Evolutionary conservation across 306 rosid species (phyloP).

Genomic region (Quercus wislizeni): DNA sequence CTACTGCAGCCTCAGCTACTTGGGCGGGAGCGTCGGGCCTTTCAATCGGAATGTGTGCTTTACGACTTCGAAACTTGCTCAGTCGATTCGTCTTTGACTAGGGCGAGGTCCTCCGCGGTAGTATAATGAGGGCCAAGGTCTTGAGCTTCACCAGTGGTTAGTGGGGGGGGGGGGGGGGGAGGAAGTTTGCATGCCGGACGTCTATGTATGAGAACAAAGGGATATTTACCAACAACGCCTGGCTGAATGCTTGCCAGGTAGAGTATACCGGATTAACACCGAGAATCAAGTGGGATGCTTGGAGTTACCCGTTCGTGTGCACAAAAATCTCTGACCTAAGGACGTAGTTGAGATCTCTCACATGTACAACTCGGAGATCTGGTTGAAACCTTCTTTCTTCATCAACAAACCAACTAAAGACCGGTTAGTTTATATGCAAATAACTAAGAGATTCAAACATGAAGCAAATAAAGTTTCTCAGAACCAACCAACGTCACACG

Average conservation of each 20-base stretch:
- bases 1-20: fast-evolving
- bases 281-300: too few relatives aligned
- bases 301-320: fast-evolving
- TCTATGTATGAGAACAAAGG: fast-evolving
- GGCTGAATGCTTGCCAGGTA: too few relatives aligned
- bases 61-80: fast-evolving
- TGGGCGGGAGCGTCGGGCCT: fast-evolving
- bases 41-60: fast-evolving
- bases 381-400: fast-evolving
- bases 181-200: too few relatives aligned
- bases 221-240: too few relatives aligned
- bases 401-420: fast-evolving
- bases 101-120: fast-evolving
- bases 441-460: too few relatives aligned
- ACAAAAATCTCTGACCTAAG: too few relatives aligned
- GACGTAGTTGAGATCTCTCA: too few relatives aligned
- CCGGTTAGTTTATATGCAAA: too few relatives aligned
- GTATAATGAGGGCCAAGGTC: fast-evolving
- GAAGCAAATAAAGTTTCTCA: too few relatives aligned
- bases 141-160: fast-evolving
- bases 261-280: too few relatives aligned
- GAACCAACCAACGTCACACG: too few relatives aligned
- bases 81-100: fast-evolving
- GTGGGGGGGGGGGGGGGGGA: fast-evolving
- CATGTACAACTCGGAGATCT: too few relatives aligned